A percentile compares a stretch with the other conserved stretches of the same genome.
These are phyloP conservation scores for Sungouiella thailandica DNA, from an alignment of 805 yeast genomes.

Conservation along the genomic window DNA sequence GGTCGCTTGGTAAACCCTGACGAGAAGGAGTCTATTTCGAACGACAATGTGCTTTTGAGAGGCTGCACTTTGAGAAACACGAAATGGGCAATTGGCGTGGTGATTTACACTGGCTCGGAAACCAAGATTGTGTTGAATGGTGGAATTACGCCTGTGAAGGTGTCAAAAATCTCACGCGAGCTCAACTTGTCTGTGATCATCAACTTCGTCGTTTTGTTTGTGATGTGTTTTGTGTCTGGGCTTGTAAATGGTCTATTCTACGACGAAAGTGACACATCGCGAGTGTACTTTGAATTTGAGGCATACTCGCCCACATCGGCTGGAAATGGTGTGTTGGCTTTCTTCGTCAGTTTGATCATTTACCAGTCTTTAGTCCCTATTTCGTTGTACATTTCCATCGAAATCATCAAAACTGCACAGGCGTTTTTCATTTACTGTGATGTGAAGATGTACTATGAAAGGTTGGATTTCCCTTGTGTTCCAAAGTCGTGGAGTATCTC, in stretches of 20 bases:
- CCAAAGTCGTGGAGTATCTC: slow-evolving; percentile 84
- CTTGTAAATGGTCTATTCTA: slow-evolving; percentile 65
- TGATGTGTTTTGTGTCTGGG: slow-evolving; percentile 66
- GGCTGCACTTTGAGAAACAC: slow-evolving; percentile 74
- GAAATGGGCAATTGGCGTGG: slow-evolving; percentile 70
- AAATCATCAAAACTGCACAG: slow-evolving; percentile 77
- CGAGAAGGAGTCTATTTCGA: slow-evolving; percentile 53
- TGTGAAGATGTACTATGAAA: slow-evolving; percentile 62
- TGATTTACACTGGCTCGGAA: slow-evolving; percentile 72
- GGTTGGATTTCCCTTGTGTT: slow-evolving; percentile 72
- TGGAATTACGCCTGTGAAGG: slow-evolving; percentile 73
- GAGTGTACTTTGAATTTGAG: slow-evolving; percentile 55
- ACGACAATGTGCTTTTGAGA: slow-evolving; percentile 61
- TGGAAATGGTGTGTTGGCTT: slow-evolving; percentile 62
- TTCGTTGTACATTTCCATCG: slow-evolving; percentile 75
- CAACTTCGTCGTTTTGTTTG: slow-evolving; percentile 58
- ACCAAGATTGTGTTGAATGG: slow-evolving; percentile 75
- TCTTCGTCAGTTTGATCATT: slow-evolving; percentile 70
- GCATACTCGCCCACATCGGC: slow-evolving; percentile 58
- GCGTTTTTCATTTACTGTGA: slow-evolving; percentile 78
- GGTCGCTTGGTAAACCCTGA: slow-evolving; percentile 28
- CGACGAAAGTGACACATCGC: slow-evolving; percentile 37
- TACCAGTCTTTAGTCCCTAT: slow-evolving; percentile 81
- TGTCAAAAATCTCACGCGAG: slow-evolving; percentile 59
- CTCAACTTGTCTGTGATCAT: slow-evolving; percentile 61